Percentiles rank a stretch among this genome's conserved stretches.
Conservation (phyloP, 2,329 filamentous ascomycete genomes). For the Falciphora oryzae region DNA sequence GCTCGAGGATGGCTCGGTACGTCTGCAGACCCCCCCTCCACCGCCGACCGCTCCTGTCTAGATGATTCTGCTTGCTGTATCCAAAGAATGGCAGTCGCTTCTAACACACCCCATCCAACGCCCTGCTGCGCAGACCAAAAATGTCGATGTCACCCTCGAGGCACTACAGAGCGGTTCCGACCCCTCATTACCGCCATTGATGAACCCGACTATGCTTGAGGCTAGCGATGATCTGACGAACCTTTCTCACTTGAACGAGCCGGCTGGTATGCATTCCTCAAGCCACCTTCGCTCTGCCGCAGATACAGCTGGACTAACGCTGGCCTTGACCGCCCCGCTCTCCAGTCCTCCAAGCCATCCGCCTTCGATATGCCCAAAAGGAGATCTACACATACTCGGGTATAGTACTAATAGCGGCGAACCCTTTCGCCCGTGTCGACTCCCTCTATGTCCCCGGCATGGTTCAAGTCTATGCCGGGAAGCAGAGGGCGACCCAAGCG, state of each 20-base stretch:
- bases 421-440: slow-evolving; percentile 95
- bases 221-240: slow-evolving; percentile 98
- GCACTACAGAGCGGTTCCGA: slow-evolving; percentile 74
- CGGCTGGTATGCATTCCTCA: slow-evolving; percentile 65
- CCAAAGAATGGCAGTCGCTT: neutral
- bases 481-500: slow-evolving; percentile 91
- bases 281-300: neutral
- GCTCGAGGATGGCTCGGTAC: slow-evolving; percentile 88
- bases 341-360: slow-evolving; percentile 91
- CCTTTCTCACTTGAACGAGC: slow-evolving; percentile 95
- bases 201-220: slow-evolving; percentile 98
- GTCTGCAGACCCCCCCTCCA: slow-evolving; percentile 16
- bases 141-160: slow-evolving; percentile 68
- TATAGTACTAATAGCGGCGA: slow-evolving; percentile 96
- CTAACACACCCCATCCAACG: neutral
- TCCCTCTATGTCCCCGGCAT: slow-evolving; percentile 98
- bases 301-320: slow-evolving; percentile 2
- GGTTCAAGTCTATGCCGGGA: slow-evolving; percentile 99
- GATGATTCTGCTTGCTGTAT: neutral
- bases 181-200: slow-evolving; percentile 77
- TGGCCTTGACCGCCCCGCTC: slow-evolving; percentile 14
- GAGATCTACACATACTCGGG: slow-evolving; percentile 99
- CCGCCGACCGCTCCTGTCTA: neutral
- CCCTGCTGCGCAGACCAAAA: slow-evolving; percentile 57
- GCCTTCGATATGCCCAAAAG: slow-evolving; percentile 93